Evolutionary conservation across 2,329 filamentous ascomycete species (phyloP), one percentile per base, ranked within the genome.

Genomic region (Calonectria montana): DNA sequence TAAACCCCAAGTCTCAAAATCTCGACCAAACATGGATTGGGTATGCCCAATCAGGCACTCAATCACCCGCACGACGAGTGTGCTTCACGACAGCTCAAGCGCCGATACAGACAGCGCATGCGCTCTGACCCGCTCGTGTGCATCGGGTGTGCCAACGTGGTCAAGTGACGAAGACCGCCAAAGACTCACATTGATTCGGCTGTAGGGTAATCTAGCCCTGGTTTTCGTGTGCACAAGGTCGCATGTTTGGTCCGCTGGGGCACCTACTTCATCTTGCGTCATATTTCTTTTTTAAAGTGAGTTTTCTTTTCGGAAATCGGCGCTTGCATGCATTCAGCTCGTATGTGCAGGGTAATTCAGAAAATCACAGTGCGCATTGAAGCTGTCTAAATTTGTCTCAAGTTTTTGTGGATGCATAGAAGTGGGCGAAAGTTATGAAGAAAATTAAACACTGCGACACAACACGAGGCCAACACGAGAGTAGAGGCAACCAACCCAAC

Each of bases 111-210:
- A 47, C 55, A 65, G 65, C 73, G 71, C 53, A 70, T 70, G 67
- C 61, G 61, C 73, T 71, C 59, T 63, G 68, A 65, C 67, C 76
- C 74, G 73, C 70, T 59, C 37, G 45, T 65, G 69, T 77, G 71
- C 72, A 55, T 77, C 69, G 74, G 65, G 73, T 65, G 70, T 73
- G 76, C 77, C 77, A 79, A 68, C 76, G 72, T 77, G 77, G 74
- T 74, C 76, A 71, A 47, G 62, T 70, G 71, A 73, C 69, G 69
- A 70, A 73, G 77, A 74, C 77, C 77, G 70, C 69, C 76, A 70
- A 39, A 59, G 21, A 25, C 12, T 59, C 31, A 59, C 23, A 61
- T 27, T 71, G 73, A 67, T 55, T 65, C 67, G 48, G 70, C 37
- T 77, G 29, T 59, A 79, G 76, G 76, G 77, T 79, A 79, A 75